Percentiles rank a stretch among this genome's conserved stretches.
Conservation (phyloP, 495 filamentous ascomycete genomes). For the Hypoxylon crocopeplum region DNA sequence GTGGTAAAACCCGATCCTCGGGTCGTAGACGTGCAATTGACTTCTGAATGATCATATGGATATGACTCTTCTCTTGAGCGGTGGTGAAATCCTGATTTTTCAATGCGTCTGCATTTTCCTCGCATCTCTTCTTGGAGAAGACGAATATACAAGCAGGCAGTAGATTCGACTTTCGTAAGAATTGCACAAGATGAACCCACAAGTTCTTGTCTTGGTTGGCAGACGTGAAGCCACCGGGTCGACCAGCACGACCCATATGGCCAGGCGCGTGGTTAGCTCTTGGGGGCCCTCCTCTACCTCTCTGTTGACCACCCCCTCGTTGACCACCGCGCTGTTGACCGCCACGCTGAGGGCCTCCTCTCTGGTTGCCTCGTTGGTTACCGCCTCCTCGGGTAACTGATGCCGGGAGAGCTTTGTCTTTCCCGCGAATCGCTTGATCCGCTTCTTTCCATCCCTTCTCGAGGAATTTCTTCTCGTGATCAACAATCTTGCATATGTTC, state of each 20-base stretch:
- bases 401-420: constrained; percentile 69
- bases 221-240: constrained; percentile 81
- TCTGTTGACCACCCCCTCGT: constrained; percentile 63
- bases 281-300: constrained; percentile 64
- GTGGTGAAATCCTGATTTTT: constrained; percentile 94
- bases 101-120: constrained; percentile 94
- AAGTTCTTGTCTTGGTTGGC: constrained; percentile 92
- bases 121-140: constrained; percentile 96
- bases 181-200: constrained; percentile 96
- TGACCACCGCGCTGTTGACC: constrained; percentile 59
- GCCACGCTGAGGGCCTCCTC: constrained; percentile 56
- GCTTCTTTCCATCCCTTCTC: constrained; percentile 95
- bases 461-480: constrained; percentile 86
- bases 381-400: constrained; percentile 56
- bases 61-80: constrained; percentile 90
- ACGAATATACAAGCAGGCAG: constrained; percentile 96
- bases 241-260: constrained; percentile 86
- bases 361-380: constrained; percentile 62
- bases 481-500: constrained; percentile 91
- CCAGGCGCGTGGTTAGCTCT: constrained; percentile 67
- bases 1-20: constrained; percentile 86
- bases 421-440: constrained; percentile 79
- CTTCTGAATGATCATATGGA: constrained; percentile 97
- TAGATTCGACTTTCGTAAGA: constrained; percentile 83
- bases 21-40: constrained; percentile 91